phyloP scores from a whole-genome alignment of 1,284 basidiomycete species.

The Malassezia brasiliensis region DNA sequence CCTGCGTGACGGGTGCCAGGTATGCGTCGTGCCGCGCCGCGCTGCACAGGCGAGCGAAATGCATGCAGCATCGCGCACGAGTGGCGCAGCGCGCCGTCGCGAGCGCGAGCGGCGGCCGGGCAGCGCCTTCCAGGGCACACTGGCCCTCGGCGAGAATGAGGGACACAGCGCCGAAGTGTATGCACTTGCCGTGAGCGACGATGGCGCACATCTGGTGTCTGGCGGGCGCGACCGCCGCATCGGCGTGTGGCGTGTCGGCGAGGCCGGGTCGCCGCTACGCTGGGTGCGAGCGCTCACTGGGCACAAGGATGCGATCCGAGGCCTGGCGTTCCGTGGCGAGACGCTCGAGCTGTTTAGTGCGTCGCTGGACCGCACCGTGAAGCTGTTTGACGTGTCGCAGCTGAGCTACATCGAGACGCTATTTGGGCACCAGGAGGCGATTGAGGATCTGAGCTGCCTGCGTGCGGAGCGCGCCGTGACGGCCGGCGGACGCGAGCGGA shows the following conservation, averaged over 20 bases:
- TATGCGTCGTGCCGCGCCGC: constrained; percentile 23
- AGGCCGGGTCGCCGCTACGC: neutral
- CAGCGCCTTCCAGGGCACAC: constrained; percentile 10
- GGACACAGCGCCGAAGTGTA: constrained; percentile 83
- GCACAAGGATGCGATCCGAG: constrained; percentile 51
- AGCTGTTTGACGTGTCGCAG: constrained; percentile 74
- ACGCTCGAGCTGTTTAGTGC: constrained; percentile 63
- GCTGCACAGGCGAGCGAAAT: constrained; percentile 2
- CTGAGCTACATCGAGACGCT: constrained; percentile 91
- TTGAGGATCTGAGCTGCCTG: constrained; percentile 68
- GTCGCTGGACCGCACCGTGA: constrained; percentile 82
- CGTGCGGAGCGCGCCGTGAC: constrained; percentile 75
- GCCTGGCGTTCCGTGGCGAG: constrained; percentile 70
- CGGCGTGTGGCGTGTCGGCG: constrained; percentile 32
- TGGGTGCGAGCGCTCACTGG: constrained; percentile 66
- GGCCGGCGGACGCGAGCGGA: constrained; percentile 81
- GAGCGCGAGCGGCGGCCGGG: neutral
- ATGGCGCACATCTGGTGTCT: constrained; percentile 74
- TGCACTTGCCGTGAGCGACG: constrained; percentile 69
- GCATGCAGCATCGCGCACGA: neutral
- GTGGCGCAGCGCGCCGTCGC: constrained; percentile 11
- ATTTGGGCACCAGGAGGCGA: constrained; percentile 90
- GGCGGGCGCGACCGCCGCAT: constrained; percentile 66
- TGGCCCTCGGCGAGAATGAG: constrained; percentile 45
- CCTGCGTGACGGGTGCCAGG: constrained; percentile 36